Evolutionary conservation across 2,329 filamentous ascomycete species (phyloP).

Genomic region (Hypoxylon sp.): DNA sequence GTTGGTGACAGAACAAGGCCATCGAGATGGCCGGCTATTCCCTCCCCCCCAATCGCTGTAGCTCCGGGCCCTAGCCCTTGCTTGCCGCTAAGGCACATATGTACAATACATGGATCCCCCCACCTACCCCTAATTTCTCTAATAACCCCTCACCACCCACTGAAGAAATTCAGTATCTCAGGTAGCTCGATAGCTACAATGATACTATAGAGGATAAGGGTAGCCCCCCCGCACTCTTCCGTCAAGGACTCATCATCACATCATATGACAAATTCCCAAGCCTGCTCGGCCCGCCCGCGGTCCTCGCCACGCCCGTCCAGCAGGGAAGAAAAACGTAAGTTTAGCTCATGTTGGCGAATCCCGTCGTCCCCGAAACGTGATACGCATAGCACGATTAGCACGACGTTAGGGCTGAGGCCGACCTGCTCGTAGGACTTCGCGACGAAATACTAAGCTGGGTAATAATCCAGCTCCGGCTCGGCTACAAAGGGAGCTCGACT

Average conservation of each 20-base stretch:
- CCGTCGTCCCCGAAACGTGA: constrained; percentile 1
- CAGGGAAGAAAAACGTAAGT: constrained; percentile 28
- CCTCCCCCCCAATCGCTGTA: background rate
- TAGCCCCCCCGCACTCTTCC: constrained; percentile 24
- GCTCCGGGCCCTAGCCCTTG: too few relatives aligned
- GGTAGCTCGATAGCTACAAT: too few relatives aligned
- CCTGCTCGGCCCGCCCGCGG: background rate
- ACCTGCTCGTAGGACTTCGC: constrained; percentile 3
- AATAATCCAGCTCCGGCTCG: constrained; percentile 14
- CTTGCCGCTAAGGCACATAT: too few relatives aligned
- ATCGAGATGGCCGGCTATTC: too few relatives aligned
- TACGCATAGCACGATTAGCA: constrained; percentile 14
- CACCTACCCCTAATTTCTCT: background rate
- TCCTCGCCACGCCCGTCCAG: background rate
- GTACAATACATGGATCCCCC: too few relatives aligned
- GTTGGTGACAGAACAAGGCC: too few relatives aligned
- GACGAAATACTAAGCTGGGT: constrained; percentile 23
- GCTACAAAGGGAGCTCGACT: constrained; percentile 24
- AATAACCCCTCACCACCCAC: background rate
- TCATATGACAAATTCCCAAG: constrained; percentile 22
- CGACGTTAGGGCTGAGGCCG: constrained; percentile 18
- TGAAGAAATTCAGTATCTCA: too few relatives aligned
- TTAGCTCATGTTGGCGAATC: constrained; percentile 15
- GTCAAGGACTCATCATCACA: constrained; percentile 12
- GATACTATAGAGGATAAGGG: too few relatives aligned